Conservation (phyloP, 2,329 filamentous ascomycete species). For the Cercospora sp. region DNA sequence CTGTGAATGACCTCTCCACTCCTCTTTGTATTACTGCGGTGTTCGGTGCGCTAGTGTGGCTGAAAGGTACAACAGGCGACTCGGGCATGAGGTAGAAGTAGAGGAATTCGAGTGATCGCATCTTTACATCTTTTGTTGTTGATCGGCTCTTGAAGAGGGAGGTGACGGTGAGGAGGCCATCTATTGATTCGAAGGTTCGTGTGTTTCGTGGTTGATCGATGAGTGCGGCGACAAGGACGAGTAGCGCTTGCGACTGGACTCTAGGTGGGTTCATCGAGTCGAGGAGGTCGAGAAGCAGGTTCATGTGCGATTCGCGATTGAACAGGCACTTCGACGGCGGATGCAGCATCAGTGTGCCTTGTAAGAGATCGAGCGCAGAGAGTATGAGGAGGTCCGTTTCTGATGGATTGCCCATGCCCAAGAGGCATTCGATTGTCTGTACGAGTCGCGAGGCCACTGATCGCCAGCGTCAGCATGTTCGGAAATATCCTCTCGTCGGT, state of each 20-base stretch:
- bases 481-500: neutral
- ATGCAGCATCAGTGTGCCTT: constrained; percentile 84
- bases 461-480: constrained; percentile 14
- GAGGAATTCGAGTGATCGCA: constrained; percentile 94
- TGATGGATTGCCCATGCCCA: constrained; percentile 77
- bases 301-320: constrained; percentile 89
- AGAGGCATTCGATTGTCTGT: constrained; percentile 78
- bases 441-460: constrained; percentile 79
- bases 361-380: constrained; percentile 81
- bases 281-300: constrained; percentile 90
- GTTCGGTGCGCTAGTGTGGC: constrained; percentile 31
- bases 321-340: constrained; percentile 87
- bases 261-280: constrained; percentile 86
- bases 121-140: constrained; percentile 84
- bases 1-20: constrained; percentile 28
- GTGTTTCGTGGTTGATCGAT: constrained; percentile 85
- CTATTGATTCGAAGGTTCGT: constrained; percentile 85
- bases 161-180: constrained; percentile 87
- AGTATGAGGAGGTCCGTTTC: constrained; percentile 87
- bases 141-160: constrained; percentile 87
- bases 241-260: constrained; percentile 85
- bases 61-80: constrained; percentile 46
- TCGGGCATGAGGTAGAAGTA: constrained; percentile 99
- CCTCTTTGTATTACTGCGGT: constrained; percentile 31
- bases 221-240: constrained; percentile 85